phyloP scores from a whole-genome alignment of 1,284 basidiomycete genomes.

The Inonotus obliquus region DNA sequence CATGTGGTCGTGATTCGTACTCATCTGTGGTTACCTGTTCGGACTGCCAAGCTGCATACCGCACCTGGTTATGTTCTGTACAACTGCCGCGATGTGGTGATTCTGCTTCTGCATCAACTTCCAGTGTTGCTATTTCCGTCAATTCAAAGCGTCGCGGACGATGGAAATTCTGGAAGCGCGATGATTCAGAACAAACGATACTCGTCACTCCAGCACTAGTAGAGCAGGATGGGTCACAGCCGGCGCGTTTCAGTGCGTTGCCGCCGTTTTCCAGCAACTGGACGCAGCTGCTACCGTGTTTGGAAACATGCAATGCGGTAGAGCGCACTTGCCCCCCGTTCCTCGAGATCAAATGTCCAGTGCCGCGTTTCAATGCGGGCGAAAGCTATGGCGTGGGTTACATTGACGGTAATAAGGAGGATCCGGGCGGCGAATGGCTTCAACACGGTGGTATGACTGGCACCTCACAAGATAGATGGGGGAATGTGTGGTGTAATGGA shows the following conservation, averaged over 20 bases:
- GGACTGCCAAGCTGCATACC: constrained; percentile 72
- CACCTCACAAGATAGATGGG: constrained; percentile 59
- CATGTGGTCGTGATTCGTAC: constrained; percentile 79
- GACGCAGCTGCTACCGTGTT: constrained; percentile 66
- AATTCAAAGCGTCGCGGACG: constrained; percentile 21
- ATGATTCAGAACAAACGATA: constrained; percentile 1
- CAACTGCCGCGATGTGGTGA: constrained; percentile 72
- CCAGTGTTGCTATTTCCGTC: constrained; percentile 24
- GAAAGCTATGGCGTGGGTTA: constrained; percentile 74
- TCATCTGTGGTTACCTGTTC: constrained; percentile 73
- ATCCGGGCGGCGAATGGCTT: constrained; percentile 26
- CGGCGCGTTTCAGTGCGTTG: constrained; percentile 43
- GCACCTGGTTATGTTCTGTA: constrained; percentile 74
- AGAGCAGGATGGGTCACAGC: constrained; percentile 34
- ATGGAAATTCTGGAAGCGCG: constrained; percentile 19
- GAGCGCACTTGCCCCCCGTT: constrained; percentile 76
- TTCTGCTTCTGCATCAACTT: constrained; percentile 30
- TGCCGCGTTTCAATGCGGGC: constrained; percentile 55
- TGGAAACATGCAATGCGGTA: constrained; percentile 69
- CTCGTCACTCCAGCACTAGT: constrained; percentile 37
- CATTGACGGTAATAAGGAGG: constrained; percentile 50
- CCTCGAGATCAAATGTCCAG: constrained; percentile 70
- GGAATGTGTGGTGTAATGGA: constrained; percentile 70
- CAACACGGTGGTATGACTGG: constrained; percentile 47
- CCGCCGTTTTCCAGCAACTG: constrained; percentile 44